phyloP scores from a whole-genome alignment of 352 stramenopile genomes.

The Phytophthora pini region DNA sequence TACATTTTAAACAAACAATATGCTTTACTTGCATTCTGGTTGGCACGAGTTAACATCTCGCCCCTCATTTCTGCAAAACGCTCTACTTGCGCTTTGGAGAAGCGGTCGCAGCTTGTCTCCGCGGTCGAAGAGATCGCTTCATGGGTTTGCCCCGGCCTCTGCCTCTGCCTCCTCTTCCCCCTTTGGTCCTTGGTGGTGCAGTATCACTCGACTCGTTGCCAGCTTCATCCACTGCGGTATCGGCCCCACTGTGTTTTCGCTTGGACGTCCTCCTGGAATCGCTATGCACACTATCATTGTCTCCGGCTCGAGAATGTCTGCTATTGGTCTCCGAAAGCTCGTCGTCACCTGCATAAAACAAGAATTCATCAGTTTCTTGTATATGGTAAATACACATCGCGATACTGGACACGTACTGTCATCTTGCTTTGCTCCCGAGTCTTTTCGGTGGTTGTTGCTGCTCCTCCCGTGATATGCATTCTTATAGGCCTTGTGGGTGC shows the following conservation, averaged over 20 bases:
- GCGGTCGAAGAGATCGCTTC: slow-evolving; percentile 66
- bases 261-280: slow-evolving; percentile 24
- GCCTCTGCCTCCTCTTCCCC: slow-evolving; percentile 5
- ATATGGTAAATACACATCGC: background rate
- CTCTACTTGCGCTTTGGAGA: slow-evolving; percentile 51
- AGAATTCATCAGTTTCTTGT: slow-evolving; percentile 15
- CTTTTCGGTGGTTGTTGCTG: slow-evolving; percentile 27
- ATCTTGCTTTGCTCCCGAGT: slow-evolving; percentile 35
- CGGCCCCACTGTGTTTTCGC: slow-evolving; percentile 31
- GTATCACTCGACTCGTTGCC: slow-evolving; percentile 64
- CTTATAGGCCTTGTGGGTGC: slow-evolving; percentile 26
- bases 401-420: slow-evolving; percentile 34
- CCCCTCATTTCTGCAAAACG: slow-evolving; percentile 23
- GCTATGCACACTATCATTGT: slow-evolving; percentile 38
- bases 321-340: slow-evolving; percentile 37
- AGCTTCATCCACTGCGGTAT: slow-evolving; percentile 49
- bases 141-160: slow-evolving; percentile 14
- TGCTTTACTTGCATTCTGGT: slow-evolving; percentile 37
- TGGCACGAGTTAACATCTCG: slow-evolving; percentile 9
- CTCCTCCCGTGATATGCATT: slow-evolving; percentile 14
- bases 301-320: slow-evolving; percentile 29
- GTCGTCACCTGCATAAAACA: slow-evolving; percentile 22
- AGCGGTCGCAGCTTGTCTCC: slow-evolving; percentile 47
- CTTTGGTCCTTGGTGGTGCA: slow-evolving; percentile 28
- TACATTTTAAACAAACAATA: slow-evolving; percentile 51